Evolutionary conservation across 1,284 basidiomycete genomes (phyloP), one percentile per base, ranked within the genome.

Genomic region (Apiotrichum gamsii): DNA sequence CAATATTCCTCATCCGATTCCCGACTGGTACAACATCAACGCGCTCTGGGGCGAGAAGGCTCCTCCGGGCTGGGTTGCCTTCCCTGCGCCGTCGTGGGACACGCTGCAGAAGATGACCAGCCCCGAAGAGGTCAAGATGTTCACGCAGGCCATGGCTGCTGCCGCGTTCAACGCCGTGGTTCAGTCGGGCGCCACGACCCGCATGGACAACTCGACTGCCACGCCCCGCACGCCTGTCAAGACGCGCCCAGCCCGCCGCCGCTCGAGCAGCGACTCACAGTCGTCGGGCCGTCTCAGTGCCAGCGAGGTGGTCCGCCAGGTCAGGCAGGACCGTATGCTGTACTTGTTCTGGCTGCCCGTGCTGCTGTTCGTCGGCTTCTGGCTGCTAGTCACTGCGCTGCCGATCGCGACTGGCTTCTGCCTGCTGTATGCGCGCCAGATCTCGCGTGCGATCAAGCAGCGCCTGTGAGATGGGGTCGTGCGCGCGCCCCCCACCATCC

Each of bases 281-380:
- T 48, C 52, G 24, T 48, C 46, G 4, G 40, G 49, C 8, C 40
- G 47, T 24, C 30, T 48, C 8, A 48, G 44, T 21, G 43, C 45
- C 19, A 47, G 39, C 29, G 49, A 63, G 46, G 50, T 62, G 13
- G 58, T 60, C 28, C 54, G 60, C 45, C 61, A 63, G 33, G 64
- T 67, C 41, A 67, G 65, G 52, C 81, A 87, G 70, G 90, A 96
- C 69, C 82, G 83, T 39, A 95, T 96, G 91, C 80, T 96, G 39
- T 72, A 91, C 42, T 73, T 88, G 47, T 95, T 96, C 78, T 96
- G 91, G 91, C 78, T 95, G 58, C 91, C 91, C 3, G 87, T 93
- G 56, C 76, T 95, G 25, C 59, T 67, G 11, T 70, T 70, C 41
- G 64, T 70, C 13, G 67, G 67, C 15, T 70, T 70, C 43, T 70